Base-by-base conservation (phyloP, 169 alveolate genomes). In the Eimeria sp. region DNA sequence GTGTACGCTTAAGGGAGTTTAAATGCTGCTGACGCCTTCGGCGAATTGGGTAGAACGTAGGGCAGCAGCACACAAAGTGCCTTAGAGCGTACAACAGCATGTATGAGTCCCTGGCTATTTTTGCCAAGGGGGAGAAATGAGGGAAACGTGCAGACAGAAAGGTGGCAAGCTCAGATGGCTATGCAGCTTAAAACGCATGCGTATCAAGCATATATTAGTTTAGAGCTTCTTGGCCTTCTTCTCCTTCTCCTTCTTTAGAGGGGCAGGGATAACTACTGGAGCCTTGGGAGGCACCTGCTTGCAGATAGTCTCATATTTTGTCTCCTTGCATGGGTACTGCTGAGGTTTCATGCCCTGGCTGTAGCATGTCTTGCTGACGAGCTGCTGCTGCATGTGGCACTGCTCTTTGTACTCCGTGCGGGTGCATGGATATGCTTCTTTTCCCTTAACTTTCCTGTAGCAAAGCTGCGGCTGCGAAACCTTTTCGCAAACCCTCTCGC, bases 271-370 rank as follows among this genome's bases (percentile, higher is more conserved):
- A 37, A 66, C 83, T 8, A 66, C 49, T 16, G 94, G 54, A 37
- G 94, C 82, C 64, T 60, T 87, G 25, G 94, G 16, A 14, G 54
- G 68, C 71, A 83, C 89, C 82, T 94, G 96, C 37, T 88, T 74
- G 96, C 96, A 94, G 64, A 77, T 94, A n/a, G 90, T 64, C 46
- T 94, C 94, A 60, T 66, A 66, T 56, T 94, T 94, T 16, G 93
- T 94, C 43, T 94, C 94, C 68, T 94, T 82, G 94, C 96, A 94
- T 8, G 96, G 96, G 82, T 83, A 94, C 78, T 88, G 91, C 94
- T 85, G 93, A 58, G 90, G 89, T 25, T 88, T 85, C 89, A 94
- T 60, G n/a, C 90, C 96, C 54, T 94, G 82, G 66, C 89, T 94
- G 94, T 83, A 94, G 94, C 96, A 94, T 6, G 96, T 94, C 88